Evolutionary conservation across 768 basidiomycete species (phyloP), one percentile per base, ranked within the genome.

Genomic region (Omphalotus guepiniiformis): DNA sequence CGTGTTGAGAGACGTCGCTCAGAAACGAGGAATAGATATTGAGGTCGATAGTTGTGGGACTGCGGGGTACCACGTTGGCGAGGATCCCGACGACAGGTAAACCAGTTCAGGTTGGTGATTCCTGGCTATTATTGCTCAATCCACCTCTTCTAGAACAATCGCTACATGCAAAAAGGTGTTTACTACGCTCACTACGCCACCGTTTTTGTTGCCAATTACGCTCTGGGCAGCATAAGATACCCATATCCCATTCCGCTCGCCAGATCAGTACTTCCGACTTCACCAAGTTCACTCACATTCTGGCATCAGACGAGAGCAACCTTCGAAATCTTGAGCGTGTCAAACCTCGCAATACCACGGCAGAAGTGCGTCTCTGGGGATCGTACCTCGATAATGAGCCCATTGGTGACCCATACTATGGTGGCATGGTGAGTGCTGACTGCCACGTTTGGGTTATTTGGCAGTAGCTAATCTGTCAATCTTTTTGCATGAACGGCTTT

Each of bases 391-490:
- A 88, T 59, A 69, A 72, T 39, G 76, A 76, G 57, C 73, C 82
- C 15, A 92, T 96, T 52, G 71, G 74, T 9, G 93, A 95, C 62
- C 93, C 93, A 4, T 95, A 93, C 63, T 93, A 89, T 52, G 87
- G 83, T 11, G 79, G 79, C 27, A 67, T 71, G 25, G 82, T 85
- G 60, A 58, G 79, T 65, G 16, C 42, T 32, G 18, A 39, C 50
- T 35, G 19, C 23, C 30, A 15, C 50, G 29, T 3, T 35, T 40
- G 26, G 27, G 12, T 23, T 22, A 15, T 37, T 21, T 50, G 18
- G n/a, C 38, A 37, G 29, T 38, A 28, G 18, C 22, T 16, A 47
- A 18, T 8, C 13, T 42, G 11, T 26, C 32, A 26, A 28, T 43
- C 26, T 42, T 36, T n/a, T n/a, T 11, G 46, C 11, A 22, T 48